Conservation (phyloP, 1,139 yeast species). For the Taphrina wiesneri region DNA sequence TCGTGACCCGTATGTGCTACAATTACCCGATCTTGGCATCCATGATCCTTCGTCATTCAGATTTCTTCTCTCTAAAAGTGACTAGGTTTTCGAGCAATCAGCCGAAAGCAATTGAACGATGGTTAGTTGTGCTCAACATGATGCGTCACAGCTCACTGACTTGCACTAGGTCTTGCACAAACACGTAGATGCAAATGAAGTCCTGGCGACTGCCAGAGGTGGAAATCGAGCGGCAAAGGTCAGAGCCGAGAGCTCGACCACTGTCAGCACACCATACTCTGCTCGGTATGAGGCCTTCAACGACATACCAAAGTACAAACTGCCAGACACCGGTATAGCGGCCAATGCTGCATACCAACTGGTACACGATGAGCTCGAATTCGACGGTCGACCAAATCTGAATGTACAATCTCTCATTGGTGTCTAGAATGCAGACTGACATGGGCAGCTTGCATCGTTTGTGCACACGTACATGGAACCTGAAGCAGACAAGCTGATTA, state of each 20-base stretch:
- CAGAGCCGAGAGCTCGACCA: slow-evolving; percentile 9
- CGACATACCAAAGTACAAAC: slow-evolving; percentile 47
- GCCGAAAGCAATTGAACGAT: neutral
- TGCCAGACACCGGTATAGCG: slow-evolving; percentile 49
- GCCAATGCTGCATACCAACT: slow-evolving; percentile 60
- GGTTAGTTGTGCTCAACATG: neutral
- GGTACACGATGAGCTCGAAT: slow-evolving; percentile 68
- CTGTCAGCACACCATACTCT: slow-evolving; percentile 29
- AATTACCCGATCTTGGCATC: neutral
- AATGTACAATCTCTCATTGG: slow-evolving; percentile 46
- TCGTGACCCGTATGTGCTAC: neutral
- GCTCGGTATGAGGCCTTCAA: slow-evolving; percentile 27
- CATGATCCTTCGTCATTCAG: neutral
- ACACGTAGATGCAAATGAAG: slow-evolving; percentile 30
- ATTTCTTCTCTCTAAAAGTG: too few relatives aligned
- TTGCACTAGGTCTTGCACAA: slow-evolving; percentile 22
- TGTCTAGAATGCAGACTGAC: neutral
- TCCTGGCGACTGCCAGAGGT: slow-evolving; percentile 22
- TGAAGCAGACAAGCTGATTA: slow-evolving; percentile 54
- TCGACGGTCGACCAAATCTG: slow-evolving; percentile 82
- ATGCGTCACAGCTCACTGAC: neutral
- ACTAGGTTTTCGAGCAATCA: neutral
- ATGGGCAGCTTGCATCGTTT: slow-evolving; percentile 59
- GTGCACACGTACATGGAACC: slow-evolving; percentile 73
- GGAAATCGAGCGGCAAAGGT: slow-evolving; percentile 13